Base-by-base conservation (phyloP, 495 filamentous ascomycete genomes). In the Gamarada debralockiae region DNA sequence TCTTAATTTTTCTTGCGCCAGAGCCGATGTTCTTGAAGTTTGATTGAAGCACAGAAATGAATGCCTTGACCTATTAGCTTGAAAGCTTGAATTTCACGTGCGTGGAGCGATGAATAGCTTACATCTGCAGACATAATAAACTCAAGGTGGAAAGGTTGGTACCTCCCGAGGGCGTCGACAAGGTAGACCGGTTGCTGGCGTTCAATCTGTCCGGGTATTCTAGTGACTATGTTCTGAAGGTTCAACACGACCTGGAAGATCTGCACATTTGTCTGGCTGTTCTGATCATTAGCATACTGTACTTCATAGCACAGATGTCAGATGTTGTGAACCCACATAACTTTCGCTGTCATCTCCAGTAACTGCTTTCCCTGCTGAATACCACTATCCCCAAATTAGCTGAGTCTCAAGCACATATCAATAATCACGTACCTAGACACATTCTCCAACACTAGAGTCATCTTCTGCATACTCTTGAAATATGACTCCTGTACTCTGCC, bases 111-210 rank as follows among this genome's bases (percentile, higher is more conserved):
- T n/a, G n/a, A n/a, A n/a, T n/a, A n/a, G 43, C 46, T 15, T 5
- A 48, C 57, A 37, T 67, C 65, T 13, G 55, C 17, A n/a, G 51
- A 65, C 3, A 21, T 39, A 5, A 67, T 56, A 36, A 65, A 65
- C 27, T 65, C 65, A 10, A 65, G 33, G 46, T 61, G 55, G 41
- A 67, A 66, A 10, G 66, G 65, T 25, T 20, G 56, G 12, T 46
- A 6, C 39, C 45, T 43, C 13, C 60, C 60, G 3, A 65, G 38
- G 3, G 66, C 66, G 48, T 69, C 65, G 9, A 60, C 55, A 10
- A 67, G 38, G 29, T 59, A 63, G 8, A 67, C 65, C 10, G 67
- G 66, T 53, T 67, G 64, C 43, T 68, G 59, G 2, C 62, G 61
- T 20, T 68, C 51, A 40, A 68, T 46, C 50, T 67, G 66, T 2